Base-by-base conservation (phyloP, 2,329 filamentous ascomycete species). In the Pestalotiopsis sp. region DNA sequence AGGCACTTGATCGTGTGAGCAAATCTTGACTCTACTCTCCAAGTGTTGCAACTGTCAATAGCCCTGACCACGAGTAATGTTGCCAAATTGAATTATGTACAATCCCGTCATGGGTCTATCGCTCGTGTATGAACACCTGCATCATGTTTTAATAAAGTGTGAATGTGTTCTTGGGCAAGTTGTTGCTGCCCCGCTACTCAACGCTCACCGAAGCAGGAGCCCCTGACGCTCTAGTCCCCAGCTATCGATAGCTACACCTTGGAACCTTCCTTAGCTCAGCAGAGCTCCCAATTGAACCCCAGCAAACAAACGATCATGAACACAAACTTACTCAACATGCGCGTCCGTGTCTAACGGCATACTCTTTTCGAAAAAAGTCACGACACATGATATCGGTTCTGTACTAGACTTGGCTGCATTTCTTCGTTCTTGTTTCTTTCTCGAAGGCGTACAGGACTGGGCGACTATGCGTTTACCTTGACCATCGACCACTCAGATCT, bases 191-290 rank as follows among this genome's bases (percentile, higher is more conserved):
- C 57, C 57, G 23, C 57, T 36, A 36, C 20, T 36, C 31, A 9
- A 6, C 12, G 12, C 23, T 17, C 27, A 59, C 57, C 57, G 27
- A 59, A 59, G 14, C 20, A 17, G 45, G 20, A 52, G 57, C 57
- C 57, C 57, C 23, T 27, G 57, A 59, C 57, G 20, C 57, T 36
- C 23, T 13, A 13, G 23, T 36, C 17, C 57, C 12, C 14, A 59
- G 57, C 57, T 59, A 59, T 59, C 57, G 57, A 59, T 59, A 59
- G 57, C 57, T 59, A 27, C 23, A 13, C 57, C 57, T 14, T 27
- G 57, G 14, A 27, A 36, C 57, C 57, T 14, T 17, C 45, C 20
- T 17, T 36, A 59, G 57, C 57, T 52, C 45, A 52, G 17, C 45
- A 52, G 45, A 52, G 45, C 45, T 52, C 17, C 45, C 45, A 52